Conservation (phyloP, 202 grass and related monocot species). For the Zoysia matrella region DNA sequence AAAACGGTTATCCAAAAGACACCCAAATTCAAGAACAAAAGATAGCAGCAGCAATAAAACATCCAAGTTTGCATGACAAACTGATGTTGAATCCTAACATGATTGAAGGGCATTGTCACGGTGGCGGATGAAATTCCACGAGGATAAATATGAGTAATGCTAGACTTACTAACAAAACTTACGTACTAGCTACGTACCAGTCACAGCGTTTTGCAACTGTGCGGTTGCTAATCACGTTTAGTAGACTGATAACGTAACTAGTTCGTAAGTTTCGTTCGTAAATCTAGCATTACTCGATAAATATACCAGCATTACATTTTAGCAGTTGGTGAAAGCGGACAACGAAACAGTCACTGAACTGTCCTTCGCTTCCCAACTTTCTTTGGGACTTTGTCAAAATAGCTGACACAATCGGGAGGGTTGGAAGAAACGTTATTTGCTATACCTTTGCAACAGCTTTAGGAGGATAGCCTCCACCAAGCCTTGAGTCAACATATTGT, state of each 20-base stretch:
- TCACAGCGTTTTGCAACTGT: too few relatives aligned
- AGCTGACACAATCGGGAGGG: neutral
- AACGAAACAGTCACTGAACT: neutral
- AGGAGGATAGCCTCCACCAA: too few relatives aligned
- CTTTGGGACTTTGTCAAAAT: constrained; percentile 17
- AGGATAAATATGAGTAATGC: neutral
- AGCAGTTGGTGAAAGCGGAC: neutral
- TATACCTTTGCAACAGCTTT: neutral
- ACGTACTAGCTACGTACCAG: too few relatives aligned
- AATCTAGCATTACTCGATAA: too few relatives aligned
- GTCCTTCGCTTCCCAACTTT: neutral
- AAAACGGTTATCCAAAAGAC: neutral
- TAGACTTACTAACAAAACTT: too few relatives aligned
- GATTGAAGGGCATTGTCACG: neutral
- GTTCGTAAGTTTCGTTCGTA: too few relatives aligned
- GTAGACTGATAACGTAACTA: too few relatives aligned
- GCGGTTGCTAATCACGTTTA: too few relatives aligned
- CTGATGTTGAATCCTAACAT: neutral
- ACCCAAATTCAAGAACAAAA: neutral
- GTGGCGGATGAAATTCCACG: neutral
- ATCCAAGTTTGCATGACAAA: constrained; percentile 14
- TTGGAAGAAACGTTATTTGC: constrained; percentile 23
- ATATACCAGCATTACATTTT: neutral
- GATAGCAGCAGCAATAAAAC: neutral
- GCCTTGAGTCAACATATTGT: too few relatives aligned